Evolutionary conservation across 1,284 basidiomycete genomes (phyloP).

Genomic region (Irpex sp.): DNA sequence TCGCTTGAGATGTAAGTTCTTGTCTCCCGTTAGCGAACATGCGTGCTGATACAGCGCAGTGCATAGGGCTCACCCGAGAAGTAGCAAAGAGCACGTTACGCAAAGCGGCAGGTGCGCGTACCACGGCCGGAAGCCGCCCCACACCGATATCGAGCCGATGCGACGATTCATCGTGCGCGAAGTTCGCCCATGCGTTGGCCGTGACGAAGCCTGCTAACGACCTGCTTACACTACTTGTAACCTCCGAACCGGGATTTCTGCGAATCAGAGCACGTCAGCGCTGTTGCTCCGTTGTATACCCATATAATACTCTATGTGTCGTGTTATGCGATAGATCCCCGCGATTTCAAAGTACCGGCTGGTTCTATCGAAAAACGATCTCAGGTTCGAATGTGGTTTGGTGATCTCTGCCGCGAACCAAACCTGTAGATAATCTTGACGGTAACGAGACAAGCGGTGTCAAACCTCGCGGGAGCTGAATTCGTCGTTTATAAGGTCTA

Average conservation of each 20-base stretch:
- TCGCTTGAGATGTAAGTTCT: not conserved
- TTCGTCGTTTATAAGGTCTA: not conserved
- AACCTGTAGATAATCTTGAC: not conserved
- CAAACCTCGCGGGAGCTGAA: not conserved
- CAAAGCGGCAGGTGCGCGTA: too few species aligned
- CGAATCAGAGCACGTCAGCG: not conserved
- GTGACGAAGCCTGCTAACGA: too few species aligned
- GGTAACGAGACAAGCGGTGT: not conserved
- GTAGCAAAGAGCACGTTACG: too few species aligned
- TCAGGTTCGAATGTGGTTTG: not conserved
- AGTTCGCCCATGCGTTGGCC: too few species aligned
- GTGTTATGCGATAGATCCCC: not conserved
- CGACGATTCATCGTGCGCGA: too few species aligned
- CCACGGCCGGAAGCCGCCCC: too few species aligned
- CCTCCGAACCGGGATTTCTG: too few species aligned
- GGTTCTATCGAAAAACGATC: not conserved
- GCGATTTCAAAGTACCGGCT: not conserved
- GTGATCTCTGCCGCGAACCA: not conserved
- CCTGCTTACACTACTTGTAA: too few species aligned
- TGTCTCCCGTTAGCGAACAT: not conserved
- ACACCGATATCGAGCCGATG: too few species aligned
- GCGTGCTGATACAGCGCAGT: not conserved
- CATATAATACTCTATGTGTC: not conserved
- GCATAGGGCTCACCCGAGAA: not conserved
- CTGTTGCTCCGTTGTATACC: not conserved